phyloP scores from a whole-genome alignment of 306 rosid species.

The Alnus rubra region DNA sequence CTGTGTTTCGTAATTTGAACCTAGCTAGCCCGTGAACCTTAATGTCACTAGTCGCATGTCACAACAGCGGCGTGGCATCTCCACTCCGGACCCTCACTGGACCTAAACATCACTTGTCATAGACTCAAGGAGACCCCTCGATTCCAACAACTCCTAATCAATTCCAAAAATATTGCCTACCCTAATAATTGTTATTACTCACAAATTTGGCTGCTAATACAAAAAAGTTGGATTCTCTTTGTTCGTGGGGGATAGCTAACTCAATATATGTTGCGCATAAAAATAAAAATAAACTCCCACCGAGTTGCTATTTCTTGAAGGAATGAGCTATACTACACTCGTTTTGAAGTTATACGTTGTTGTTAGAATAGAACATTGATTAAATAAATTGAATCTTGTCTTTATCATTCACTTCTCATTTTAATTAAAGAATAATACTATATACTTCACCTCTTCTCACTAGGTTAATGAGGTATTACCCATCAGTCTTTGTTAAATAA shows the following conservation, averaged over 20 bases:
- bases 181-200: constrained; percentile 5
- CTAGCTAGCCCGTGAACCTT: constrained; percentile 64
- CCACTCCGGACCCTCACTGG: constrained; percentile 23
- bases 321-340: neutral
- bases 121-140: constrained; percentile 31
- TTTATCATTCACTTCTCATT: no score
- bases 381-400: no score
- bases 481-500: no score
- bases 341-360: neutral
- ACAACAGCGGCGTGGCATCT: constrained; percentile 34
- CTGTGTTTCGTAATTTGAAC: constrained; percentile 38
- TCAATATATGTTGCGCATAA: neutral
- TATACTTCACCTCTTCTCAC: no score
- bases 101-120: constrained; percentile 29
- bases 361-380: no score
- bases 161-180: constrained; percentile 23
- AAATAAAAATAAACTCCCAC: neutral
- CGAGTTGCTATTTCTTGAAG: constrained; percentile 10
- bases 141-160: constrained; percentile 15
- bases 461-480: no score
- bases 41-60: constrained; percentile 55
- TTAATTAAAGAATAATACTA: no score
- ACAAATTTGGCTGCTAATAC: neutral
- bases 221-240: constrained; percentile 15
- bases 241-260: constrained; percentile 23